Evolutionary conservation across 441 rosid species (phyloP).

Genomic region (Eruca vesicaria): DNA sequence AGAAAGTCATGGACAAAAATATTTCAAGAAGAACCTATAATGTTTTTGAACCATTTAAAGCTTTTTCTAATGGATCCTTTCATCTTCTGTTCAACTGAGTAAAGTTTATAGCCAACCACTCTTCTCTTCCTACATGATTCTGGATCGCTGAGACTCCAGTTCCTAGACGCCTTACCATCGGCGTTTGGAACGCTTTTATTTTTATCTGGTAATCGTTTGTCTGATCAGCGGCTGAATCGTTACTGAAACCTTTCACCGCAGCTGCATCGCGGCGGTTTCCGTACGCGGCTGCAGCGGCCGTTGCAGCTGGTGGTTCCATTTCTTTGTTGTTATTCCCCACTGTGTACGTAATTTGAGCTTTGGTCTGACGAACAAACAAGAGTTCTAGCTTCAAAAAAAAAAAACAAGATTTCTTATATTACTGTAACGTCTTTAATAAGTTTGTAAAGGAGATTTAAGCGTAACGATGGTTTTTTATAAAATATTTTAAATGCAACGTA

Average conservation of each 20-base stretch:
- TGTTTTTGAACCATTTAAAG: constrained; percentile 84
- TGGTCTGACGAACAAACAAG: constrained; percentile 16
- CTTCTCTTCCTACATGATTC: constrained; percentile 91
- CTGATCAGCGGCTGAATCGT: constrained; percentile 23
- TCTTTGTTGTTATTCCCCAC: constrained; percentile 20
- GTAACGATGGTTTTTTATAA: not conserved
- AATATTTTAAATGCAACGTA: not conserved
- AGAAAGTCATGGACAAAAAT: not conserved
- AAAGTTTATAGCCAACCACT: constrained; percentile 82
- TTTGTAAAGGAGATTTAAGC: not conserved
- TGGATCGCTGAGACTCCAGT: constrained; percentile 78
- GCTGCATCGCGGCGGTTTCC: not conserved
- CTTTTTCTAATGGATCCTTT: constrained; percentile 85
- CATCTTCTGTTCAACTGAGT: constrained; percentile 83
- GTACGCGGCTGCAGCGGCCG: not conserved
- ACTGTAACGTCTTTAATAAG: not conserved
- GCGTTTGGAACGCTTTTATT: constrained; percentile 39
- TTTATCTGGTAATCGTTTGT: constrained; percentile 32
- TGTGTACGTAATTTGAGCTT: not conserved
- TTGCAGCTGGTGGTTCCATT: constrained; percentile 14
- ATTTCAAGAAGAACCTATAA: constrained; percentile 38
- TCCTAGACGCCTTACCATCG: constrained; percentile 48
- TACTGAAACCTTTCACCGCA: not conserved
- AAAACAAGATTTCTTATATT: too few relatives aligned
- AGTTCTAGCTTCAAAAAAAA: not conserved